Percentiles rank a stretch among this genome's conserved stretches.
Conservation (phyloP, 805 yeast genomes). For the Candida andamanensis region DNA sequence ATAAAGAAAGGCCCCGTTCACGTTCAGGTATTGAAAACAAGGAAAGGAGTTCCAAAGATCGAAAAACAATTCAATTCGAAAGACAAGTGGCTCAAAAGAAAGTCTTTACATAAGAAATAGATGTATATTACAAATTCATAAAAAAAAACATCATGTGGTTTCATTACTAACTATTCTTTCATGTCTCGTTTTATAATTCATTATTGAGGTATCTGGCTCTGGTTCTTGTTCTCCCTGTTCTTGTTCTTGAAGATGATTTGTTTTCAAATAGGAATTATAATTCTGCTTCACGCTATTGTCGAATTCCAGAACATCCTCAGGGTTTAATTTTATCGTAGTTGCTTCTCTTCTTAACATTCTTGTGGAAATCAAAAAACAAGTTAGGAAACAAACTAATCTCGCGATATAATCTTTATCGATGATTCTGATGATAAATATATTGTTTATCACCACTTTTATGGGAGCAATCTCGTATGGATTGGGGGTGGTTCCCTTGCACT, state of each 20-base stretch:
- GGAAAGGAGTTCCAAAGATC: constrained; percentile 30
- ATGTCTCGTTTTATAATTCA: constrained; percentile 15
- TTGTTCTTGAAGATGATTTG: no score
- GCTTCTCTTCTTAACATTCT: constrained; percentile 68
- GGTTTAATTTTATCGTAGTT: constrained; percentile 59
- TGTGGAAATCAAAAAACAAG: not conserved
- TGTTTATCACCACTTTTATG: constrained; percentile 10
- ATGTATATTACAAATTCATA: no score
- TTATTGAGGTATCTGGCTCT: constrained; percentile 11
- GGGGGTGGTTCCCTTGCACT: constrained; percentile 10
- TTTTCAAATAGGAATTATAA: constrained; percentile 6
- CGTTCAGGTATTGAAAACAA: constrained; percentile 27
- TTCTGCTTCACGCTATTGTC: constrained; percentile 26
- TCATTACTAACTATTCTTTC: no score
- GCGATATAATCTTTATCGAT: constrained; percentile 1
- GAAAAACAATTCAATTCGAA: constrained; percentile 28
- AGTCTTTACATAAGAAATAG: constrained; percentile 27
- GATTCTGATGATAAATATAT: constrained; percentile 5
- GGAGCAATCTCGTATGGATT: constrained; percentile 10
- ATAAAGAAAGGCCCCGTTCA: constrained; percentile 38
- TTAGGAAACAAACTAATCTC: not conserved
- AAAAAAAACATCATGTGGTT: no score
- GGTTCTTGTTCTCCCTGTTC: constrained; percentile 9
- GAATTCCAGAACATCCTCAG: constrained; percentile 58
- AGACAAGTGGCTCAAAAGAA: constrained; percentile 38